phyloP scores from a whole-genome alignment of 257 asterid genomes.

The Gynochthodes officinalis region DNA sequence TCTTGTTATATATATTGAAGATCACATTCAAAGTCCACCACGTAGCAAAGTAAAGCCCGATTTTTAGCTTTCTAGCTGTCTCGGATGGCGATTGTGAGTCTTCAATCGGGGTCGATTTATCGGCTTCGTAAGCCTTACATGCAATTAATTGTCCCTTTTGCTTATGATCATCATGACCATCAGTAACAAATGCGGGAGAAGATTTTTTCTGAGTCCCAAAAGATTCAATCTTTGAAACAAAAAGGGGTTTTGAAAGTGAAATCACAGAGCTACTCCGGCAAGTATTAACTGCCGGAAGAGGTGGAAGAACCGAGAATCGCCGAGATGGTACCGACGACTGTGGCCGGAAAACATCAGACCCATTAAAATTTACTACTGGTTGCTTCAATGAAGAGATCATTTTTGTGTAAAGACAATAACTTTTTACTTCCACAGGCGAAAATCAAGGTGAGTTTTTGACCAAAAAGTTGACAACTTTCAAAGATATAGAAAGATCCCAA shows the following conservation, averaged over 20 bases:
- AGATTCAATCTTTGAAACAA: constrained; percentile 30
- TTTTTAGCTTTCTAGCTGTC: constrained; percentile 70
- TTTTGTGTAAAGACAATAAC: constrained; percentile 10
- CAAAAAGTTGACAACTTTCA: constrained; percentile 12
- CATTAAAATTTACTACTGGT: constrained; percentile 30
- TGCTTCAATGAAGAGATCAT: constrained; percentile 73
- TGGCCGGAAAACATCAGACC: constrained; percentile 40
- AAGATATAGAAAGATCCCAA: constrained; percentile 18
- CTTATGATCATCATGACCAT: constrained; percentile 5
- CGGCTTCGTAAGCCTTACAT: constrained; percentile 77
- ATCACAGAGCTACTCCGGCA: constrained; percentile 30
- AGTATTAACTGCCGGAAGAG: constrained; percentile 21
- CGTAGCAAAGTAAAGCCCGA: constrained; percentile 81
- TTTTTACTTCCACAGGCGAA: constrained; percentile 5
- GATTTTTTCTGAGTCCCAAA: constrained; percentile 20
- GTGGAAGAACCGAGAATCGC: constrained; percentile 27
- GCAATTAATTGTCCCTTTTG: constrained; percentile 33
- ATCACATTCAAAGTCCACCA: constrained; percentile 97
- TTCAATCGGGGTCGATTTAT: constrained; percentile 53
- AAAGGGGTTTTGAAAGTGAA: constrained; percentile 49
- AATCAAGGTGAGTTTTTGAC: constrained; percentile 7
- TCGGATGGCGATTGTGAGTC: constrained; percentile 39
- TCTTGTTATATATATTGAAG: constrained; percentile 86
- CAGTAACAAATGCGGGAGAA: not conserved
- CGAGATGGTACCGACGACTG: constrained; percentile 19